phyloP scores from a whole-genome alignment of 495 filamentous ascomycete species.

The Aspergillus bridgeri region DNA sequence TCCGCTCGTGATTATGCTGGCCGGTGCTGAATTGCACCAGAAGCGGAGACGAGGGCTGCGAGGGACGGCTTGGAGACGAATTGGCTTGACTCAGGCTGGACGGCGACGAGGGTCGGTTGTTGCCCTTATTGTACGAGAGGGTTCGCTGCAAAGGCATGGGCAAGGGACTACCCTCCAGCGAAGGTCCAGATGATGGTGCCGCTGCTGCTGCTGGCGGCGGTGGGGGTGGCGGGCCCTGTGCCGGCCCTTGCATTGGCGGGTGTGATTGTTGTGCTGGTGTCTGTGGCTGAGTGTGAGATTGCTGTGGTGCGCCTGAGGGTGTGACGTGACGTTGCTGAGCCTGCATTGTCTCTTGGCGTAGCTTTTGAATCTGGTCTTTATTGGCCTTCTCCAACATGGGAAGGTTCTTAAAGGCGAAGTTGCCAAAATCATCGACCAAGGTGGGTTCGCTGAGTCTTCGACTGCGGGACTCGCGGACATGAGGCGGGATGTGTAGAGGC shows the following conservation, averaged over 20 bases:
- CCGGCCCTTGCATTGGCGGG: constrained; percentile 1
- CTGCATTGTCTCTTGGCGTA: constrained; percentile 82
- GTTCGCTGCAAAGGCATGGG: constrained; percentile 78
- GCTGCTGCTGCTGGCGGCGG: constrained; percentile 31
- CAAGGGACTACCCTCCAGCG: constrained; percentile 82
- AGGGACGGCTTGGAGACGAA: constrained; percentile 80
- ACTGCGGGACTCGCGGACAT: constrained; percentile 78
- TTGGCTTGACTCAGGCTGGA: constrained; percentile 74
- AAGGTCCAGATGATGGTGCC: constrained; percentile 50
- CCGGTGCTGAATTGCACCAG: constrained; percentile 89
- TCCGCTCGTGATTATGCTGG: constrained; percentile 60
- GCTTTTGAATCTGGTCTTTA: constrained; percentile 95
- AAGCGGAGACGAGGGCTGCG: constrained; percentile 91
- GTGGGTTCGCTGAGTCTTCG: constrained; percentile 89
- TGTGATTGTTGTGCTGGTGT: not conserved
- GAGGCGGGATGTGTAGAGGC: constrained; percentile 92
- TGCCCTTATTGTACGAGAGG: constrained; percentile 70
- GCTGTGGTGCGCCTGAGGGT: constrained; percentile 10
- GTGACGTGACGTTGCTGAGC: constrained; percentile 48
- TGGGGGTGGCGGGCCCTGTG: constrained; percentile 8
- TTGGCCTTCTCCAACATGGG: constrained; percentile 97
- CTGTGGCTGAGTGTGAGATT: not conserved
- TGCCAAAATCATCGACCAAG: constrained; percentile 87
- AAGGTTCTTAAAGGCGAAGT: constrained; percentile 94
- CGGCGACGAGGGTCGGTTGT: constrained; percentile 79